Conservation (phyloP, 164 flowering plant genomes). For the Piper longum region DNA sequence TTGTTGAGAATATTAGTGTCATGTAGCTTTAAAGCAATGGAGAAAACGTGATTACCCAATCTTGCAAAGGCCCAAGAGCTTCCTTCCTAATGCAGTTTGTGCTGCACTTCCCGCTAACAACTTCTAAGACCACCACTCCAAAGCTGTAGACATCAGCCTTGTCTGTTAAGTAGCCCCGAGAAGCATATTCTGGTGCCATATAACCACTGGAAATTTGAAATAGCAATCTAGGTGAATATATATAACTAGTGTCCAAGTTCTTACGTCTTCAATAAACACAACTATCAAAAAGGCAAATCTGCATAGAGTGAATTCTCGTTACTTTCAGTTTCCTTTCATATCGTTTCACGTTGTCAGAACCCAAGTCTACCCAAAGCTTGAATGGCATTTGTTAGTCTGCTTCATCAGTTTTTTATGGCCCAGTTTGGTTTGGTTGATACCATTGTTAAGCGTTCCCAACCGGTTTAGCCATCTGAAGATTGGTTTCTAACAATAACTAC, state of each 20-base stretch:
- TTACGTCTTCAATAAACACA: too few relatives aligned
- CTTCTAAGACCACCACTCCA: constrained; percentile 37
- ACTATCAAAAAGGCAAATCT: too few relatives aligned
- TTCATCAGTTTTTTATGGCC: too few relatives aligned
- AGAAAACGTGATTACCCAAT: constrained; percentile 21
- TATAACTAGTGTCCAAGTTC: too few relatives aligned
- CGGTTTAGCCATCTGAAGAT: too few relatives aligned
- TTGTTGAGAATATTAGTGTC: neutral
- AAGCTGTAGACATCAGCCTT: constrained; percentile 57
- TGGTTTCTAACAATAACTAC: too few relatives aligned
- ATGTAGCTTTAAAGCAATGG: neutral
- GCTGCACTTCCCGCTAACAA: constrained; percentile 33
- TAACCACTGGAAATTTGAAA: constrained; percentile 29
- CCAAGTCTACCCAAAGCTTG: too few relatives aligned
- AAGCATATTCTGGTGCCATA: constrained; percentile 61
- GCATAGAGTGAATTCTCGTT: too few relatives aligned
- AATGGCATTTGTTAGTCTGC: too few relatives aligned
- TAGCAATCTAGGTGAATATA: neutral
- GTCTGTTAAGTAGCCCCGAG: constrained; percentile 33
- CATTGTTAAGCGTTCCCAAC: too few relatives aligned
- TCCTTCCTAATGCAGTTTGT: constrained; percentile 10
- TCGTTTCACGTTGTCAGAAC: too few relatives aligned
- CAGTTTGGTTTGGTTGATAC: too few relatives aligned
- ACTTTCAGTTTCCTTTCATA: neutral
- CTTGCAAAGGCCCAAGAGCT: constrained; percentile 22